Evolutionary conservation across 202 grass and related monocot species (phyloP).

Genomic region (Hordeum pubiflorum): DNA sequence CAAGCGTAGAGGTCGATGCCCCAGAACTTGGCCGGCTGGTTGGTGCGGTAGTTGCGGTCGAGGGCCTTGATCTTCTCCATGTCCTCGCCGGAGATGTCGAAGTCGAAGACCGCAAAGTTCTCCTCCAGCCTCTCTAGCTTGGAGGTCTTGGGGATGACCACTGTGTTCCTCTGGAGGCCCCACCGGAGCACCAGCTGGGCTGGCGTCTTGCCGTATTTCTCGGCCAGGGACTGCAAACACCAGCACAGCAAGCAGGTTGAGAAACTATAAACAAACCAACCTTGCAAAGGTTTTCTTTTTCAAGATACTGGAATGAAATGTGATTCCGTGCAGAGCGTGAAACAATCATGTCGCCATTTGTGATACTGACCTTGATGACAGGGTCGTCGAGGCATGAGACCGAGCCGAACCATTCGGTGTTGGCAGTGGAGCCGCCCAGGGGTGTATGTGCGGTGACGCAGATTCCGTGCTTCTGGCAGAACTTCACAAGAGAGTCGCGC

Average conservation of each 20-base stretch:
- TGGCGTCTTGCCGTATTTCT: constrained; percentile 67
- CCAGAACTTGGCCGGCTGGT: constrained; percentile 93
- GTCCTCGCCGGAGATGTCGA: constrained; percentile 62
- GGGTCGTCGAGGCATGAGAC: constrained; percentile 82
- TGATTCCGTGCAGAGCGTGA: not conserved
- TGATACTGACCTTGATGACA: constrained; percentile 58
- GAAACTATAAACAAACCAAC: not conserved
- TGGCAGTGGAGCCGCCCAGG: constrained; percentile 66
- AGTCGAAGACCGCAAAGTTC: constrained; percentile 67
- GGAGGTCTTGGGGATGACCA: constrained; percentile 88
- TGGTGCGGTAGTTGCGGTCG: constrained; percentile 63
- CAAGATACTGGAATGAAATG: not conserved
- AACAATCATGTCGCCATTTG: not conserved
- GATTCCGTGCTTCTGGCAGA: constrained; percentile 93
- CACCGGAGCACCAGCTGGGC: constrained; percentile 66
- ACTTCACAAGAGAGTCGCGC: constrained; percentile 88
- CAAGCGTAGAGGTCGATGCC: constrained; percentile 78
- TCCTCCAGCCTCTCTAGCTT: constrained; percentile 60
- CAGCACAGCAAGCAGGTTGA: not conserved
- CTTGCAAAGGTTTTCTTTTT: not conserved
- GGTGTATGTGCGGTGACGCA: constrained; percentile 81
- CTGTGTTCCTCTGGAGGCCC: constrained; percentile 87
- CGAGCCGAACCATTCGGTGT: constrained; percentile 75
- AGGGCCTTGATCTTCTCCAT: constrained; percentile 75
- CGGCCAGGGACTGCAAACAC: constrained; percentile 48